phyloP scores from a whole-genome alignment of 164 flowering plant genomes.

The Hamamelis virginiana region DNA sequence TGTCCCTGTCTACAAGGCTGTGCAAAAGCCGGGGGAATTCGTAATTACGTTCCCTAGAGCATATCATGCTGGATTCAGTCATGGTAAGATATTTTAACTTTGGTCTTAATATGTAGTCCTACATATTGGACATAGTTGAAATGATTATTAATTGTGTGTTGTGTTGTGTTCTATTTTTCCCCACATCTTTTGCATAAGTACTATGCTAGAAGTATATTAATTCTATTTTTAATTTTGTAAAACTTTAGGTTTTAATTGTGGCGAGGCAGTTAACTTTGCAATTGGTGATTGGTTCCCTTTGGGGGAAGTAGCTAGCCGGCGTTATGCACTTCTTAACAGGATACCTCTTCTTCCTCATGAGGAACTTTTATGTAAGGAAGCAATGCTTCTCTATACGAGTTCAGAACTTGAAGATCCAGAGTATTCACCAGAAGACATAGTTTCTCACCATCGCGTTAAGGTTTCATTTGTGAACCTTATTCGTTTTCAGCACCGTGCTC shows the following conservation, averaged over 20 bases:
- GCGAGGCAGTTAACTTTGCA: constrained; percentile 99
- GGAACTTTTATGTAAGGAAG: constrained; percentile 93
- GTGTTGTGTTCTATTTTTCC: not conserved
- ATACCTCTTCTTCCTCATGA: constrained; percentile 91
- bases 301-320: constrained; percentile 85
- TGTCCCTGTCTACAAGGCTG: constrained; percentile 90
- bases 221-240: not conserved
- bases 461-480: constrained; percentile 77
- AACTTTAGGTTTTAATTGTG: constrained; percentile 90
- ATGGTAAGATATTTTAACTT: constrained; percentile 52
- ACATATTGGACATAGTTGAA: not conserved
- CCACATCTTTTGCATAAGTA: not conserved
- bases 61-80: constrained; percentile 98
- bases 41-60: constrained; percentile 93
- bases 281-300: constrained; percentile 91
- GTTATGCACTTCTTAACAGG: constrained; percentile 84
- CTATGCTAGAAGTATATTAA: not conserved
- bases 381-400: constrained; percentile 59
- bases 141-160: not conserved
- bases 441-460: constrained; percentile 50
- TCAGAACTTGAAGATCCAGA: constrained; percentile 36
- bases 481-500: constrained; percentile 80
- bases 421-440: constrained; percentile 35
- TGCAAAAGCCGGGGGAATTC: constrained; percentile 95
- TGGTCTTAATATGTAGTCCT: not conserved